phyloP scores from a whole-genome alignment of 371 early-diverging fungal genomes.

The Mortierella sp. region DNA sequence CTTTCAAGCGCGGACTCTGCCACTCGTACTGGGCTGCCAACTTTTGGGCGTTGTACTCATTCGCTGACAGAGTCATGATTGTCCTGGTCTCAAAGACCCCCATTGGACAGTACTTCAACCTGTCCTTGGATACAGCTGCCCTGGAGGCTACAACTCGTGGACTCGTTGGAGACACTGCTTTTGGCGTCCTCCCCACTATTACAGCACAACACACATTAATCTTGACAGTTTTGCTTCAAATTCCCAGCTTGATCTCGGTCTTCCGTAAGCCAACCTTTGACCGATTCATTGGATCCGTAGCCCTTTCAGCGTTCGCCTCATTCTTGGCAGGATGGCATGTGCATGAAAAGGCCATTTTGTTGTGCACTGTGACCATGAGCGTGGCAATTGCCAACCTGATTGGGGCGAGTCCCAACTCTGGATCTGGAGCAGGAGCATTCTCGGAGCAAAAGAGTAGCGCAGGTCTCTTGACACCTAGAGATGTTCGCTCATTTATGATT shows the following conservation, averaged over 20 bases:
- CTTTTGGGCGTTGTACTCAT: constrained; percentile 95
- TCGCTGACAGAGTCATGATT: constrained; percentile 82
- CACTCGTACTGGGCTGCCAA: constrained; percentile 99
- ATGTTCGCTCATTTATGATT: constrained; percentile 71
- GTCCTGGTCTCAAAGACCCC: constrained; percentile 56
- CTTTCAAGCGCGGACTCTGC: constrained; percentile 95
- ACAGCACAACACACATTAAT: constrained; percentile 81
- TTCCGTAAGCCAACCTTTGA: constrained; percentile 78
- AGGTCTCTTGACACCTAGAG: constrained; percentile 51
- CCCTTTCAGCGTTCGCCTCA: constrained; percentile 87
- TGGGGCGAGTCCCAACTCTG: constrained; percentile 42
- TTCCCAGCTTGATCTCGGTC: constrained; percentile 62
- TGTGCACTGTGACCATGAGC: constrained; percentile 86
- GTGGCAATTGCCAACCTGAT: constrained; percentile 48
- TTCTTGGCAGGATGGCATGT: constrained; percentile 98
- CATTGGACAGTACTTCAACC: constrained; percentile 55
- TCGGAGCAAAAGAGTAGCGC: constrained; percentile 14
- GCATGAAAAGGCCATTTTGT: constrained; percentile 96
- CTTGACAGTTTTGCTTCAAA: constrained; percentile 79
- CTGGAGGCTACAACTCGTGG: constrained; percentile 88
- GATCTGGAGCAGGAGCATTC: constrained; percentile 30
- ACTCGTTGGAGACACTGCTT: constrained; percentile 89
- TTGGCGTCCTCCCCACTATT: constrained; percentile 84
- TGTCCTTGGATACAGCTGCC: constrained; percentile 59
- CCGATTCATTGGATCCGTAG: constrained; percentile 81